Percentiles rank a stretch among this genome's conserved stretches.
These are phyloP conservation scores for Rugosomyces carneus DNA, from an alignment of 1,284 basidiomycete genomes.

Conservation along the genomic window DNA sequence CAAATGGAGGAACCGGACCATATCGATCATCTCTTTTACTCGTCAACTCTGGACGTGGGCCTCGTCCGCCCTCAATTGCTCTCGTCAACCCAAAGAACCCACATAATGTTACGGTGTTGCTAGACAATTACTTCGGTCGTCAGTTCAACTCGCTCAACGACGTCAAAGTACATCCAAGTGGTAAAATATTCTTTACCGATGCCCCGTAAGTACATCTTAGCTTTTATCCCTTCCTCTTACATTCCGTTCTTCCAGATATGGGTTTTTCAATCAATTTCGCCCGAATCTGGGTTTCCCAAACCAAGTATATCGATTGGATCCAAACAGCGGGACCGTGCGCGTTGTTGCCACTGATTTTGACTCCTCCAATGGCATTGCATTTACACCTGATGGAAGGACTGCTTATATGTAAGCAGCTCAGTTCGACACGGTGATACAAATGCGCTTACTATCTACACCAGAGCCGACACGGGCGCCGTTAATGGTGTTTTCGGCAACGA, in stretches of 20 bases:
- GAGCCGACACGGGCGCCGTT: constrained; percentile 47
- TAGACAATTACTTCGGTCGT: constrained; percentile 70
- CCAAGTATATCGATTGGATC: constrained; percentile 72
- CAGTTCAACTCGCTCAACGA: constrained; percentile 84
- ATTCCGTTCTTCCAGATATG: constrained; percentile 39
- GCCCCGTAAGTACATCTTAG: constrained; percentile 38
- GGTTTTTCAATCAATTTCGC: constrained; percentile 60
- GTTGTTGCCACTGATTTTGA: constrained; percentile 69
- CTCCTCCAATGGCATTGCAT: constrained; percentile 62
- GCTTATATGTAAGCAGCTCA: constrained; percentile 53
- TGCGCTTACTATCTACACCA: constrained; percentile 18
- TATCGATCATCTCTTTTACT: constrained; percentile 60
- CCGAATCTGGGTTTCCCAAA: constrained; percentile 57
- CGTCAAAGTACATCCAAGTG: constrained; percentile 64
- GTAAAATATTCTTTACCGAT: constrained; percentile 69
- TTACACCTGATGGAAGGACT: constrained; percentile 56
- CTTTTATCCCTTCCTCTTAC: neutral
- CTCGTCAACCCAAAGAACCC: constrained; percentile 62
- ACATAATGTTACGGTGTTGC: constrained; percentile 53
- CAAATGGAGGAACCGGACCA: constrained; percentile 71
- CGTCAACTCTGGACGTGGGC: constrained; percentile 61
- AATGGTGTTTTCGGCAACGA: constrained; percentile 50
- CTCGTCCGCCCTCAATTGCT: constrained; percentile 55
- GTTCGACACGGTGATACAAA: neutral
- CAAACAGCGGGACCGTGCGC: constrained; percentile 52